A percentile compares a stretch with the other conserved stretches of the same genome.
phyloP scores from a whole-genome alignment of 257 asterid genomes.

The Jaltomata sinuosa region DNA sequence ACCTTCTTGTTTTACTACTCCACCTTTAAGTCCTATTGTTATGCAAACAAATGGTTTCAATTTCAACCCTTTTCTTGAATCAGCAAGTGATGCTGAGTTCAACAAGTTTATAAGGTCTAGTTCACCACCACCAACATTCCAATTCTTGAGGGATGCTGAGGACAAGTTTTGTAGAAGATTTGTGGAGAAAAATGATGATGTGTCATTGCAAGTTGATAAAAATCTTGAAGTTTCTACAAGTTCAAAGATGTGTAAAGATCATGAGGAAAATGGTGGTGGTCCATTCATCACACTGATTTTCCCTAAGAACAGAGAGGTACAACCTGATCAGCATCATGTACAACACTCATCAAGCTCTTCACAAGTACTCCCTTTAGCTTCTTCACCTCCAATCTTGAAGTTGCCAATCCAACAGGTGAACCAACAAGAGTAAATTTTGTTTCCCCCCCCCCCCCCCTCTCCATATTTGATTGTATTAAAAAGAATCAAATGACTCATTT shows the following conservation, averaged over 20 bases:
- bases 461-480: not conserved
- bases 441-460: not conserved
- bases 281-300: conserved; percentile 28
- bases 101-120: conserved; percentile 18
- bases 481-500: not conserved
- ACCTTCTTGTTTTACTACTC: conserved; percentile 59
- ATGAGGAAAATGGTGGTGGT: conserved; percentile 19
- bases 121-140: conserved; percentile 38
- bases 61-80: conserved; percentile 20
- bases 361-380: conserved; percentile 24
- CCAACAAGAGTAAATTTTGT: not conserved
- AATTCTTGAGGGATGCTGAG: conserved; percentile 29
- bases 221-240: conserved; percentile 9
- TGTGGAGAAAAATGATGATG: not conserved
- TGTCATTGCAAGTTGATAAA: not conserved
- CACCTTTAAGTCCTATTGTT: conserved; percentile 48
- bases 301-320: conserved; percentile 10
- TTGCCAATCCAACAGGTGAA: not conserved
- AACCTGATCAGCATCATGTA: conserved; percentile 5
- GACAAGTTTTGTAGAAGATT: conserved; percentile 13
- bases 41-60: not conserved
- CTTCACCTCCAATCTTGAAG: conserved; percentile 15
- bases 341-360: conserved; percentile 19
- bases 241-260: conserved; percentile 10
- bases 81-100: conserved; percentile 36